Evolutionary conservation across 192 early-diverging fungal genomes (phyloP).

Genomic region (Umbelopsis isabellina): DNA sequence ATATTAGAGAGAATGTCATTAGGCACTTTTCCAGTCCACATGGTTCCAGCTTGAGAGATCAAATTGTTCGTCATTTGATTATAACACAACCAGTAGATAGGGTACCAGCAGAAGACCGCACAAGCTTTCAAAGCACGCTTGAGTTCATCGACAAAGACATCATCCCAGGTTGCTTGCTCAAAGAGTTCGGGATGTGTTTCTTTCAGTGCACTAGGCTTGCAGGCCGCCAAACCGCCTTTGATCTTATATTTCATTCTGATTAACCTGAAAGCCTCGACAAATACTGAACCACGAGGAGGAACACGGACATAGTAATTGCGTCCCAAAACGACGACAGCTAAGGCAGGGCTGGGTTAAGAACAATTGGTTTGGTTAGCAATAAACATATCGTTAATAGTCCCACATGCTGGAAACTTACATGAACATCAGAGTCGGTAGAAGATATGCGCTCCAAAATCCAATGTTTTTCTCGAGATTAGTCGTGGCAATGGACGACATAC

Average conservation of each 20-base stretch:
- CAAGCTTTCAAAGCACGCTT: conserved; percentile 61
- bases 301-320: conserved; percentile 53
- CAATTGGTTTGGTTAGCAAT: not conserved
- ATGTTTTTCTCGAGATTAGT: conserved; percentile 61
- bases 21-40: conserved; percentile 58
- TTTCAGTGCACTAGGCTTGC: conserved; percentile 60
- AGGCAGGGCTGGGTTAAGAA: conserved; percentile 52
- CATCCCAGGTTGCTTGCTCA: conserved; percentile 58
- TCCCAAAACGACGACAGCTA: conserved; percentile 50
- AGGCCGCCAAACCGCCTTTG: conserved; percentile 55
- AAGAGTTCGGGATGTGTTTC: conserved; percentile 28
- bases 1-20: conserved; percentile 71
- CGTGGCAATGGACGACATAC: conserved; percentile 60
- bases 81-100: conserved; percentile 78
- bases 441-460: conserved; percentile 61
- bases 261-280: conserved; percentile 52
- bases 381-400: not conserved
- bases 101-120: conserved; percentile 70
- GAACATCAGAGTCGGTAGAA: conserved; percentile 61
- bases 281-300: conserved; percentile 63
- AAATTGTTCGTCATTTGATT: conserved; percentile 67
- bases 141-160: conserved; percentile 74
- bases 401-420: conserved; percentile 11
- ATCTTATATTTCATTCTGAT: conserved; percentile 42
- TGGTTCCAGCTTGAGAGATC: conserved; percentile 63